Conservation (phyloP, 2,329 filamentous ascomycete species). For the Aspergillus thermomutatus region DNA sequence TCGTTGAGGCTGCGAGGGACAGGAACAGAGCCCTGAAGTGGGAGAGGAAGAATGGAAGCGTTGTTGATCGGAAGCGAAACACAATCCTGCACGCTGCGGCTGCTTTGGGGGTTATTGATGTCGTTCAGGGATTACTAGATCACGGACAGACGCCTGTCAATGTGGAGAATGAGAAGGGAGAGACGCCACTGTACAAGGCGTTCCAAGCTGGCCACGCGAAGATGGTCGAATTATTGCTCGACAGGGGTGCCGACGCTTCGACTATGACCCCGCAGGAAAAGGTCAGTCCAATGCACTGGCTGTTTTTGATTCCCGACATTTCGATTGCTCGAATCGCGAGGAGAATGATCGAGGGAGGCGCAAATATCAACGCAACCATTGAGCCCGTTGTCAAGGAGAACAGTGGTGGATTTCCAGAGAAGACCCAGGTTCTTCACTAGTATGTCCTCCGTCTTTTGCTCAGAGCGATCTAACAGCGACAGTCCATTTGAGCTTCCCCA, state of each 20-base stretch:
- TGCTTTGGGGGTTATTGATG: slow-evolving; percentile 14
- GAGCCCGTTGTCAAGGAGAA: slow-evolving; percentile 14
- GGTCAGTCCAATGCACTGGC: slow-evolving; percentile 24
- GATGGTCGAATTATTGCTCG: slow-evolving; percentile 22
- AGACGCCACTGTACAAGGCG: slow-evolving; percentile 27
- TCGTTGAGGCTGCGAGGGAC: slow-evolving; percentile 11
- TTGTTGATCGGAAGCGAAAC: slow-evolving; percentile 24
- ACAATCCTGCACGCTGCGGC: slow-evolving; percentile 25
- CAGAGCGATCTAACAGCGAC: slow-evolving; percentile 1
- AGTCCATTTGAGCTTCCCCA: slow-evolving; percentile 28
- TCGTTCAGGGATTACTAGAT: slow-evolving; percentile 16
- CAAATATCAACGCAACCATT: slow-evolving; percentile 20
- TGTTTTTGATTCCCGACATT: slow-evolving; percentile 19
- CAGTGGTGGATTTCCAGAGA: slow-evolving; percentile 16
- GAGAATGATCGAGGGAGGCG: slow-evolving; percentile 17
- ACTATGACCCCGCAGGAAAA: slow-evolving; percentile 15
- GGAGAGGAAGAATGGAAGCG: slow-evolving; percentile 3
- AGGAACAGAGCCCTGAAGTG: slow-evolving; percentile 8
- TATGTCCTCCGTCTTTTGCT: slow-evolving; percentile 7
- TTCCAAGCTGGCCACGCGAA: slow-evolving; percentile 25
- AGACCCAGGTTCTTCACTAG: slow-evolving; percentile 25
- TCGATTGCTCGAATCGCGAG: slow-evolving; percentile 14
- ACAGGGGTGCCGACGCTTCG: slow-evolving; percentile 18
- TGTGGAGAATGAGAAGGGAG: slow-evolving; percentile 22
- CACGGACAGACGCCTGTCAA: slow-evolving; percentile 12